Evolutionary conservation across 164 flowering plant genomes (phyloP), one percentile per base, ranked within the genome.

Genomic region (Magnolia kwangsiensis): DNA sequence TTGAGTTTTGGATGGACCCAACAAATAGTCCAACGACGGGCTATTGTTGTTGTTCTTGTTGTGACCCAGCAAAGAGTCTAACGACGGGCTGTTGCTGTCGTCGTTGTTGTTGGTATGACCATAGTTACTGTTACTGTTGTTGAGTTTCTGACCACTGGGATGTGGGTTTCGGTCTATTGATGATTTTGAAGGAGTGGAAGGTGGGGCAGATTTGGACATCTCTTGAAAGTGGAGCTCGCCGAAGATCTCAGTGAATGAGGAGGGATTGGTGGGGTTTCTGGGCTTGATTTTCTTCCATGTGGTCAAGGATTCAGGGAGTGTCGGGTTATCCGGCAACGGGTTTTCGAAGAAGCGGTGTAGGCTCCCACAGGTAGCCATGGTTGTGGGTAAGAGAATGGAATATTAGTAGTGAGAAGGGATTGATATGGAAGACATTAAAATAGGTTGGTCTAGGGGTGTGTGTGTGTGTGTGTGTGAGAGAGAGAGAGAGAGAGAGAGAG

Each of bases 191-290:
- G 73, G 23, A 37, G 72, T 20, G 16, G 78, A 59, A 69, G 73
- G 73, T 10, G 51, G 27, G 11, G 14, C 73, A 13, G 78, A 37
- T 29, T 75, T 65, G 16, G 82, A 51, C 29, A 74, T 78, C 50
- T 90, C 91, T 72, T 88, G 79, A 84, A 90, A 88, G 78, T 90
- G 90, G 50, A 94, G 90, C 76, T 91, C 98, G 2, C 92, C 96
- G 63, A 94, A 89, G 73, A 92, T 79, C 77, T 94, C 96, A n/a
- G 94, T 85, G 72, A 86, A 82, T 0, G 91, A 82, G 11, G 87
- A 83, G 13, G 81, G 81, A 0, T 82, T 85, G 19, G 55, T 19
- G 7, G 67, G 67, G 27, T 69, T 68, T 20, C 29, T 37, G 50
- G 88, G 78, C 11, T 85, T 83, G 45, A 89, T 85, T 31, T 85